Evolutionary conservation across 2,329 filamentous ascomycete genomes (phyloP).

Genomic region (Pseudogymnoascus sp.): DNA sequence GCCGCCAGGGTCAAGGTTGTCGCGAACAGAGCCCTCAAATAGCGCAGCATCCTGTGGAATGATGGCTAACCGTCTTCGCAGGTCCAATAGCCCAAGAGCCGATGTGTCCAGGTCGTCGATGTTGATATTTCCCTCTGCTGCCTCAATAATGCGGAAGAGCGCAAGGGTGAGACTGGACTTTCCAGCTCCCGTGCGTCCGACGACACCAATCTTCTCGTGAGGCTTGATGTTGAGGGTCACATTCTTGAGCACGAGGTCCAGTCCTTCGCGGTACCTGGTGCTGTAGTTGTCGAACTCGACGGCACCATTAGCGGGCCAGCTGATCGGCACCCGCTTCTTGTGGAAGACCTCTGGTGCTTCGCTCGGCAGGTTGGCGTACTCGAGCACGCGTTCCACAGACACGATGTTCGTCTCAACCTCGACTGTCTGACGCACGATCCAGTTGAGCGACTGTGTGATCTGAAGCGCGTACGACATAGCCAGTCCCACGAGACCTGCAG

Average conservation of each 20-base stretch:
- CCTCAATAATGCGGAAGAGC: slow-evolving; percentile 92
- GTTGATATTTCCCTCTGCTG: slow-evolving; percentile 70
- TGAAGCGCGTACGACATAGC: slow-evolving; percentile 96
- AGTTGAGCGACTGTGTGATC: slow-evolving; percentile 95
- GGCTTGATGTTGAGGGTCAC: slow-evolving; percentile 88
- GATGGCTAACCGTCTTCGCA: slow-evolving; percentile 84
- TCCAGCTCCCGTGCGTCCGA: slow-evolving; percentile 90
- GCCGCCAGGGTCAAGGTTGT: slow-evolving; percentile 91
- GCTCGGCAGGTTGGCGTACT: slow-evolving; percentile 84
- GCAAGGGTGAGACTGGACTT: slow-evolving; percentile 92
- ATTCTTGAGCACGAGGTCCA: slow-evolving; percentile 90
- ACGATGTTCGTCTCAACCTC: slow-evolving; percentile 99
- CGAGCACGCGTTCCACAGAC: slow-evolving; percentile 92
- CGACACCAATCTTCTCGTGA: slow-evolving; percentile 96
- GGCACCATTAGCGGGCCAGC: slow-evolving; percentile 85
- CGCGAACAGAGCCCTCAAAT: slow-evolving; percentile 86
- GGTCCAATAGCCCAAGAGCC: slow-evolving; percentile 79
- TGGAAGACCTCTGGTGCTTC: slow-evolving; percentile 93
- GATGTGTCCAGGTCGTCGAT: slow-evolving; percentile 89
- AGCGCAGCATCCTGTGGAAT: slow-evolving; percentile 96
- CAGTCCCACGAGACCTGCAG: slow-evolving; percentile 75
- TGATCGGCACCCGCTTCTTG: slow-evolving; percentile 75
- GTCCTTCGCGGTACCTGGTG: slow-evolving; percentile 79
- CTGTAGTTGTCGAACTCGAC: slow-evolving; percentile 92
- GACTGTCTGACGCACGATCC: slow-evolving; percentile 97